These are phyloP conservation scores for Fusarium denticulatum DNA, from an alignment of 2,329 filamentous ascomycete species.

Conservation along the genomic window DNA sequence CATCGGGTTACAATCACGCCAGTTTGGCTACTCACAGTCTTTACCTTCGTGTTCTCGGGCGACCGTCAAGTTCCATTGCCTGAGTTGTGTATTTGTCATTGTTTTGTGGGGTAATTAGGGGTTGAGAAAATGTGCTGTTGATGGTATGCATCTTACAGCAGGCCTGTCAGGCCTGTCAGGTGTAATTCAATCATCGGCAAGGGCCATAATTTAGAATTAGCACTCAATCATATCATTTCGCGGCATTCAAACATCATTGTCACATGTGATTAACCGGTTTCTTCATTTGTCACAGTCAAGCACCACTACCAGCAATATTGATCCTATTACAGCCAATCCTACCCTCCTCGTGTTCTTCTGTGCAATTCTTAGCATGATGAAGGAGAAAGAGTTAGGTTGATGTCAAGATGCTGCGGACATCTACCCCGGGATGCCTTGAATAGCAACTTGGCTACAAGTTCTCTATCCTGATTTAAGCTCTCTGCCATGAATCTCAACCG, in stretches of 20 bases:
- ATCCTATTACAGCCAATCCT: not conserved
- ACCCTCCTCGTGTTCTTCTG: not conserved
- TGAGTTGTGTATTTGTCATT: not conserved
- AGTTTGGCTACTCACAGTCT: not conserved
- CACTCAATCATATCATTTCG: not conserved
- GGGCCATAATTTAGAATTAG: not conserved
- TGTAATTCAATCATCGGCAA: not conserved
- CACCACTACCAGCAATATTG: not conserved
- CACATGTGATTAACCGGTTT: fast-evolving
- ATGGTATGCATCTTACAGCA: not conserved
- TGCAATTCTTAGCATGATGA: not conserved
- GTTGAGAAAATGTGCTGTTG: not conserved
- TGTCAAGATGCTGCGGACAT: not conserved
- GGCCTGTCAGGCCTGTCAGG: not conserved
- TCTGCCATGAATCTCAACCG: not conserved
- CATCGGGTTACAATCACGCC: not conserved
- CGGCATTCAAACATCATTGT: not conserved
- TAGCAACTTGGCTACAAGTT: not conserved
- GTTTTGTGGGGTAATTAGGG: not conserved
- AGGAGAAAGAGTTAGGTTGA: fast-evolving
- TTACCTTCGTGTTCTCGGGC: not conserved
- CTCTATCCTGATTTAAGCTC: not conserved
- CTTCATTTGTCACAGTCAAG: not conserved
- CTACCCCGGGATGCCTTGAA: fast-evolving
- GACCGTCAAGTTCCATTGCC: not conserved